Base-by-base conservation (phyloP, 306 rosid genomes). In the Sophora flavescens region DNA sequence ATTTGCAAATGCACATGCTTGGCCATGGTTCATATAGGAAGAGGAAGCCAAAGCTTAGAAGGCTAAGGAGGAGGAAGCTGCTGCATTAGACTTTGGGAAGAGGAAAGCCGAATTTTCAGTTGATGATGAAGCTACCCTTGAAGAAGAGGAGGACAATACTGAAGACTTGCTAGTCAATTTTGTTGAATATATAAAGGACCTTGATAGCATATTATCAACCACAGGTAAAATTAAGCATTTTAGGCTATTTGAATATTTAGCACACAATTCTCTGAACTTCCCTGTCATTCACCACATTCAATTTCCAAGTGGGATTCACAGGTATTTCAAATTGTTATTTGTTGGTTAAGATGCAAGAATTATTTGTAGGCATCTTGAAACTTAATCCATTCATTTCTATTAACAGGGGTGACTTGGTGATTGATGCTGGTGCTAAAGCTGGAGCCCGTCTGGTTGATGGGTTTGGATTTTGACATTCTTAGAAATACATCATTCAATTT, bases 401-500 rank as follows among this genome's bases (percentile, higher is more conserved):
- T 70, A 78, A 45, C 87, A 95, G 97, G 82, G 99, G 92, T 81
- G 97, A 90, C 77, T 88, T 95, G 48, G 99, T 95, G 51, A 95
- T 95, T 45, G 89, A 90, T 63, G 99, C 99, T 1, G 99, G 99
- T 74, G 63, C 97, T 41, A 86, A 92, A 65, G 97, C 85, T 3
- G 99, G 99, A 64, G 93, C 97, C 6, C 97, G 92, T 57, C 88
- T 95, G 75, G 99, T 95, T 58, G 99, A 95, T 50, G 99, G 99
- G 71, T 2, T 90, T 77, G 83, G 93, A 91, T 76, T 84, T 87
- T 22, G 89, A 91, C 66, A 86, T 89, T 63, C 81, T 91, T 45
- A 86, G 93, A 69, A 82, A 87, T 75, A 87, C 97, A 38, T 91
- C 93, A 59, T 91, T 91, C 88, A 91, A 91, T 74, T 80, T 90